Conservation (phyloP, 139 green algal genomes). For the Choricystis sp. region DNA sequence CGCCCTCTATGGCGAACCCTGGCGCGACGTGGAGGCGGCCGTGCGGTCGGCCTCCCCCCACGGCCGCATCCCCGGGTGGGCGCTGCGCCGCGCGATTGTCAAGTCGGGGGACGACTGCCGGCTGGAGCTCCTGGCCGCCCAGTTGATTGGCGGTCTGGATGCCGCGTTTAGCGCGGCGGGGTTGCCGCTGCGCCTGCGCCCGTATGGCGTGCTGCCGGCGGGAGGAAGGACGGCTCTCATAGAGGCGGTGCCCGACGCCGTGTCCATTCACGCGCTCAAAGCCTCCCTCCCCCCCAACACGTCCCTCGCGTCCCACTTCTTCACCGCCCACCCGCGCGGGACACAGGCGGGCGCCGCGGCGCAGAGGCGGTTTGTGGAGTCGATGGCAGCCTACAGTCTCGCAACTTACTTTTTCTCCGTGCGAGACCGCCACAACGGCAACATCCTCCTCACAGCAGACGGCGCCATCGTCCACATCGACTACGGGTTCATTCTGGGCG, state of each 20-base stretch:
- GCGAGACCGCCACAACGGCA: slow-evolving; percentile 72
- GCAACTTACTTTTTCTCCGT: slow-evolving; percentile 70
- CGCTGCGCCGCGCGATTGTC: slow-evolving; percentile 84
- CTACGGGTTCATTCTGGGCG: slow-evolving; percentile 95
- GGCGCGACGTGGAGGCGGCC: slow-evolving; percentile 22
- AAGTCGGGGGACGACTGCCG: slow-evolving; percentile 95
- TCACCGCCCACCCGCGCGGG: slow-evolving; percentile 21
- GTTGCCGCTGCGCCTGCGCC: slow-evolving; percentile 73
- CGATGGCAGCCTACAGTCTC: slow-evolving; percentile 69
- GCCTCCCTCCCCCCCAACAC: slow-evolving; percentile 13
- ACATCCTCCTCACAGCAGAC: slow-evolving; percentile 63
- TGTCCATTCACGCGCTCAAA: slow-evolving; percentile 90
- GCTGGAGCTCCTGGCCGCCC: slow-evolving; percentile 89
- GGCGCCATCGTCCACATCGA: slow-evolving; percentile 97
- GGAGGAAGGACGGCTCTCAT: slow-evolving; percentile 84
- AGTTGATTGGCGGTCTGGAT: slow-evolving; percentile 73
- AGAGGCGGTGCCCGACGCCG: slow-evolving; percentile 81
- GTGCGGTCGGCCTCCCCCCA: slow-evolving; percentile 57
- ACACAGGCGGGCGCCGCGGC: slow-evolving; percentile 38
- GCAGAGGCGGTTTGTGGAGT: slow-evolving; percentile 84
- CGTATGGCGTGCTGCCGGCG: slow-evolving; percentile 88
- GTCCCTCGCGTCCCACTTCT: slow-evolving; percentile 68
- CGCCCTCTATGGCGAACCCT: slow-evolving; percentile 54
- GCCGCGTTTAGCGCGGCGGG: slow-evolving; percentile 70
- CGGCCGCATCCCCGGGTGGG: slow-evolving; percentile 64